phyloP scores from a whole-genome alignment of 805 yeast species.

The Ogataea methylovora region DNA sequence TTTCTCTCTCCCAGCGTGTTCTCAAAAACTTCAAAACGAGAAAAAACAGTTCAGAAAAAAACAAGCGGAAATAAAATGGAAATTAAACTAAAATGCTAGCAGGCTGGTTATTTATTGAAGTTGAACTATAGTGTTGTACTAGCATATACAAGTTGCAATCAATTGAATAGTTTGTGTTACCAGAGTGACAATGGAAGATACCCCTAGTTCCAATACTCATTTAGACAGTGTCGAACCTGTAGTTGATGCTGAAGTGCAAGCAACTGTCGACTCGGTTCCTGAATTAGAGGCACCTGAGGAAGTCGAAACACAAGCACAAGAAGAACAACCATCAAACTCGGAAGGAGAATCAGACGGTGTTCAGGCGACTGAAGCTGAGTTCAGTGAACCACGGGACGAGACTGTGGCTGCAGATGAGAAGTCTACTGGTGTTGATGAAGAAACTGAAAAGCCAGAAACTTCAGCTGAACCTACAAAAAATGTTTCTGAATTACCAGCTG shows the following conservation, averaged over 20 bases:
- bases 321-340: background rate
- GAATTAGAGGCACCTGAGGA: constrained; percentile 1
- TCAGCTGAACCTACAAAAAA: background rate
- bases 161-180: too few species aligned
- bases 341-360: background rate
- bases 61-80: too few species aligned
- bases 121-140: too few species aligned
- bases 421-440: background rate
- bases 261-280: background rate
- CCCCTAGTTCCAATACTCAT: too few species aligned
- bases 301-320: background rate
- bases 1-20: too few species aligned
- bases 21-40: too few species aligned
- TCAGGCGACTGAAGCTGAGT: background rate
- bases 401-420: background rate
- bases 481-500: background rate
- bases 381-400: background rate
- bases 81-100: too few species aligned
- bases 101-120: too few species aligned
- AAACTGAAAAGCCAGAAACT: background rate
- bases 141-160: too few species aligned
- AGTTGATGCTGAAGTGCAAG: background rate
- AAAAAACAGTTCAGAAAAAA: too few species aligned
- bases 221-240: too few species aligned
- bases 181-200: too few species aligned